Percentiles rank a stretch among this genome's conserved stretches.
Evolutionary conservation across 768 basidiomycete species (phyloP).

Genomic region (Paxillus ammoniavirescens): DNA sequence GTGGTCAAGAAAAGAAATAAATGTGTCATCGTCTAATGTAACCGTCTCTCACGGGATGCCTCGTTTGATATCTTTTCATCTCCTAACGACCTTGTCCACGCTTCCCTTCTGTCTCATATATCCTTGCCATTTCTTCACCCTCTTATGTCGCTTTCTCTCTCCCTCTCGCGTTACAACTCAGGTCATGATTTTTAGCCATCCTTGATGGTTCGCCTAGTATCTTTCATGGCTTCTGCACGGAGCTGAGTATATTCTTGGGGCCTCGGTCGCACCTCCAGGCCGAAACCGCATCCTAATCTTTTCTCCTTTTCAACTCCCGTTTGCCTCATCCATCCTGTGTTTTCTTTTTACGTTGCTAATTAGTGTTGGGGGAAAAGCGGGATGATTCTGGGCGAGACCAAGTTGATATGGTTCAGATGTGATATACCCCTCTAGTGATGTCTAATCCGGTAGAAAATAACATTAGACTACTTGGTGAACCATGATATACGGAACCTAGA

Average conservation of each 20-base stretch:
- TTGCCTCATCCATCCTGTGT: background rate
- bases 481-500: slow-evolving; percentile 1
- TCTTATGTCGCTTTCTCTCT: slow-evolving; percentile 18
- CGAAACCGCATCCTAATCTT: slow-evolving; percentile 26
- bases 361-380: slow-evolving; percentile 22
- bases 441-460: slow-evolving; percentile 11
- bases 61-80: slow-evolving; percentile 32
- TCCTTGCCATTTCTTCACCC: slow-evolving; percentile 29
- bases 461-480: slow-evolving; percentile 15
- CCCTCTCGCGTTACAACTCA: slow-evolving; percentile 18
- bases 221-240: slow-evolving; percentile 16
- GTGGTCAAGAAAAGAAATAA: slow-evolving; percentile 76
- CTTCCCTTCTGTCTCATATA: slow-evolving; percentile 33
- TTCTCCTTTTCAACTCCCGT: slow-evolving; percentile 2
- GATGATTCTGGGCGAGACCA: slow-evolving; percentile 19
- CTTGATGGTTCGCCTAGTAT: slow-evolving; percentile 20
- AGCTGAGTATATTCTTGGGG: slow-evolving; percentile 29
- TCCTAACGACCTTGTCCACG: slow-evolving; percentile 35
- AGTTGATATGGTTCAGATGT: slow-evolving; percentile 14
- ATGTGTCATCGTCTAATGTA: slow-evolving; percentile 82
- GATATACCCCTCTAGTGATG: slow-evolving; percentile 27
- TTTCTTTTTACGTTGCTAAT: slow-evolving; percentile 12
- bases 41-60: slow-evolving; percentile 25
- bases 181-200: slow-evolving; percentile 27
- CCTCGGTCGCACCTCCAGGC: slow-evolving; percentile 23